A percentile compares a stretch with the other conserved stretches of the same genome.
phyloP scores from a whole-genome alignment of 805 yeast genomes.

The Torulaspora microellipsoides region DNA sequence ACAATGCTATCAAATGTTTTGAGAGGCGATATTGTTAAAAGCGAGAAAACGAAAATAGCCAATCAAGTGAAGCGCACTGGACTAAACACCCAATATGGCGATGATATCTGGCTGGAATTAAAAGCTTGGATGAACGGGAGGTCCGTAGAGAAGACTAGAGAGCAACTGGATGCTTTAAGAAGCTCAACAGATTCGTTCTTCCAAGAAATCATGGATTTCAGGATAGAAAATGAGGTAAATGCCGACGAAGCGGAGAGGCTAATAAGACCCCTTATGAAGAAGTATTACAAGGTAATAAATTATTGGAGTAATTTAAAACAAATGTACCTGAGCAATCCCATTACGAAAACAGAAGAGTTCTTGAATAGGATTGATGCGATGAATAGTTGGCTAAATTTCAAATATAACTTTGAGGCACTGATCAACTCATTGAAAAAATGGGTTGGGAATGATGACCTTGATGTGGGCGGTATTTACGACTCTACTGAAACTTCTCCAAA shows the following conservation, averaged over 20 bases:
- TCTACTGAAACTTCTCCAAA: slow-evolving; percentile 17
- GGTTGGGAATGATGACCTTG: slow-evolving; percentile 82
- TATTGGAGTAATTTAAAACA: slow-evolving; percentile 77
- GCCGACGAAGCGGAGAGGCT: slow-evolving; percentile 42
- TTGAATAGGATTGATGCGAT: slow-evolving; percentile 65
- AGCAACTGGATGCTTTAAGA: slow-evolving; percentile 63
- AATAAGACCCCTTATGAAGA: slow-evolving; percentile 53
- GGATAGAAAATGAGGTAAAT: slow-evolving; percentile 43
- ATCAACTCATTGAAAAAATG: slow-evolving; percentile 58
- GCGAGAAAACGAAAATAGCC: slow-evolving; percentile 77
- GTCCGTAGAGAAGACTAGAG: slow-evolving; percentile 70
- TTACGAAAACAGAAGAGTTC: slow-evolving; percentile 60
- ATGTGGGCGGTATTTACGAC: slow-evolving; percentile 45
- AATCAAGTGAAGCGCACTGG: slow-evolving; percentile 37
- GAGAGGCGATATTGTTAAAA: slow-evolving; percentile 89
- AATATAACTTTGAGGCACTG: slow-evolving; percentile 62
- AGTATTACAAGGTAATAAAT: slow-evolving; percentile 62
- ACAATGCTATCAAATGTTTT: slow-evolving; percentile 84
- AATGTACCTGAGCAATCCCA: slow-evolving; percentile 75
- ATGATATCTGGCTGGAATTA: slow-evolving; percentile 79
- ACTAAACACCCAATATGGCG: slow-evolving; percentile 25
- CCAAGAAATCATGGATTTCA: slow-evolving; percentile 63
- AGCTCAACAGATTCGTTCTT: slow-evolving; percentile 68
- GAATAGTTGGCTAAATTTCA: slow-evolving; percentile 76
- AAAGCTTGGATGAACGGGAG: slow-evolving; percentile 78